Conservation (phyloP, 176 grass and related monocot species). For the Cenchrus americanus region DNA sequence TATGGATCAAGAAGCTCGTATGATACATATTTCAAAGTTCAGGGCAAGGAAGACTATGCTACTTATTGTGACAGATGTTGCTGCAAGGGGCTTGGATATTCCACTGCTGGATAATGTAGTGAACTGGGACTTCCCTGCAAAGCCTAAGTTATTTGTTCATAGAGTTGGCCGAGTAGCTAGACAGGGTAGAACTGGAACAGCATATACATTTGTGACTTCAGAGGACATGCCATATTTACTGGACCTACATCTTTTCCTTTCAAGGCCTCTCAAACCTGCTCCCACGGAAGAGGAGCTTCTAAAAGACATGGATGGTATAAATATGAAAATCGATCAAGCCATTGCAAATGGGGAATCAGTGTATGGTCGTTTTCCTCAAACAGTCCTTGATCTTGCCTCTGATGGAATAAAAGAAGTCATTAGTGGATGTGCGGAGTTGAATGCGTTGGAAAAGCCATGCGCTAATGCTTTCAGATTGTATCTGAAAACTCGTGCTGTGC, state of each 20-base stretch:
- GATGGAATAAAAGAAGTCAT: conserved; percentile 86
- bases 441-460: conserved; percentile 72
- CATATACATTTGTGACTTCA: conserved; percentile 94
- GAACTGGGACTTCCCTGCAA: conserved; percentile 96
- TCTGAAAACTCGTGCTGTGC: conserved; percentile 72
- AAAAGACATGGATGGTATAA: conserved; percentile 65
- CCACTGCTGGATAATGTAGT: conserved; percentile 98
- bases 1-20: conserved; percentile 97
- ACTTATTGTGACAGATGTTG: conserved; percentile 98
- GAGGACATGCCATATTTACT: conserved; percentile 82
- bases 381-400: conserved; percentile 79
- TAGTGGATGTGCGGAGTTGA: conserved; percentile 59
- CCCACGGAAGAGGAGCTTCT: conserved; percentile 87
- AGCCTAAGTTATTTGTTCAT: conserved; percentile 94
- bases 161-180: conserved; percentile 87
- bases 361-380: conserved; percentile 90
- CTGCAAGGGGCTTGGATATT: conserved; percentile 95
- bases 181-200: conserved; percentile 82
- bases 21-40: conserved; percentile 86
- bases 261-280: conserved; percentile 85
- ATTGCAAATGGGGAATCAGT: conserved; percentile 79
- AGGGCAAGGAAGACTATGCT: conserved; percentile 91
- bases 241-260: conserved; percentile 95
- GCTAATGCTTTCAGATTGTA: conserved; percentile 90
- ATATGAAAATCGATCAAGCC: conserved; percentile 71